Base-by-base conservation (phyloP, 2,329 filamentous ascomycete species). In the Xylaria sp. region DNA sequence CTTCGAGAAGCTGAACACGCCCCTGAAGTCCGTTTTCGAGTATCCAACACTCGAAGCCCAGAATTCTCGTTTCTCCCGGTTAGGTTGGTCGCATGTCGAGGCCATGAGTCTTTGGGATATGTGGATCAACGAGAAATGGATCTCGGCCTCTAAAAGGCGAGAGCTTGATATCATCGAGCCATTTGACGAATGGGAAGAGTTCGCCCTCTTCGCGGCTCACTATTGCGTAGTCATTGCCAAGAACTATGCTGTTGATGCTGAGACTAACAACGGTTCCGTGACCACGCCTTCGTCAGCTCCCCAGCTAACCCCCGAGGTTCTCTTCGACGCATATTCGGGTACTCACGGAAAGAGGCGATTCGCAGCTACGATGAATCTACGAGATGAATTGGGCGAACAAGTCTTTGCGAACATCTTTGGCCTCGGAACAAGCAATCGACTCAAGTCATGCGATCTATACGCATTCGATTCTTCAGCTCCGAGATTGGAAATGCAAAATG, bases 131-230 rank as follows among this genome's bases (percentile, higher is more conserved):
- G 77, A 84, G 11, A 70, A 76, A 2, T 92, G 92, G 71, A 74
- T 96, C 18, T 79, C 78, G 4, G 69, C 80, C 1, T 74, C 79
- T 1, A 81, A 90, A 62, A 82, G 90, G 63, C 76, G 71, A 42
- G 76, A 75, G 9, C 75, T 97, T 11, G 88, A 96, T 66, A 70
- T 76, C 0, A 74, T 92, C 13, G 93, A 97, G 69, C 85, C 88
- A 0, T 97, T 97, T 70, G 93, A 97, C 72, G 92, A 97, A 74
- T 96, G 91, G 91, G 93, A 97, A 73, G 93, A 97, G 69, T 92
- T 97, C 70, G 86, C 89, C 2, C 78, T 96, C 0, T 96, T 95
- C 72, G 85, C 84, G 1, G 86, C 86, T 39, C 92, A 97, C 73
- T 96, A 96, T 73, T 89, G 92, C 66, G 75, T 97, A 49, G 79